Base-by-base conservation (phyloP, 805 yeast genomes). In the Candida khao-thaluensis region DNA sequence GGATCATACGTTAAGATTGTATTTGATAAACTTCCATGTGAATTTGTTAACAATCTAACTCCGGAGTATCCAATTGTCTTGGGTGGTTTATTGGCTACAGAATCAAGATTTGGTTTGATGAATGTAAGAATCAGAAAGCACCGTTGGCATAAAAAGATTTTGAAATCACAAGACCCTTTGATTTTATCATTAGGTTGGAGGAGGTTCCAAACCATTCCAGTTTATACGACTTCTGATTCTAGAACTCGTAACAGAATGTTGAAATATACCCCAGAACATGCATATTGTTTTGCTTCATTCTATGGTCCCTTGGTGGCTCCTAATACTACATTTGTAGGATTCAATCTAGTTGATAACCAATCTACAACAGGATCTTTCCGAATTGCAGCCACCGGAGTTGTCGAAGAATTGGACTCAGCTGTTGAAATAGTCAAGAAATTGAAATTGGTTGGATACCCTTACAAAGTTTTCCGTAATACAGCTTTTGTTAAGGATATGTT, bases 401-500 rank as follows among this genome's bases (percentile, higher is more conserved):
- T 95, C 28, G 95, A 87, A 60, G 97, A 91, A 60, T 83, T 93
- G 54, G 95, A 95, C 63, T 82, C 87, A 2, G 76, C 85, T 3
- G 87, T 81, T 31, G 97, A 93, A 62, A 90, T 93, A 50, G 99
- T 93, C 44, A 93, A 93, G 71, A 93, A 93, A 60, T 75, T 93
- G 66, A 93, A 93, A 62, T 75, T 93, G 41, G 96, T 93, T 27
- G 99, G 99, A 35, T 77, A 88, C 59, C 98, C 99, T 15, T 79
- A 84, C 62, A 90, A 93, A 71, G 79, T 93, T 34, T 91, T 83
- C 79, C 82, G 88, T 57, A 93, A 93, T 65, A 93, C 99, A 4
- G 99, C 99, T 1, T 93, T 95, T 60, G 83, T 93, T 56, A 91
- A 88, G 64, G 97, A 91, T 55, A 93, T 93, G 99, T 93, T 93